A percentile compares a stretch with the other conserved stretches of the same genome.
These are phyloP conservation scores for Leccinum rimulosum DNA, from an alignment of 768 basidiomycete species.

Conservation along the genomic window DNA sequence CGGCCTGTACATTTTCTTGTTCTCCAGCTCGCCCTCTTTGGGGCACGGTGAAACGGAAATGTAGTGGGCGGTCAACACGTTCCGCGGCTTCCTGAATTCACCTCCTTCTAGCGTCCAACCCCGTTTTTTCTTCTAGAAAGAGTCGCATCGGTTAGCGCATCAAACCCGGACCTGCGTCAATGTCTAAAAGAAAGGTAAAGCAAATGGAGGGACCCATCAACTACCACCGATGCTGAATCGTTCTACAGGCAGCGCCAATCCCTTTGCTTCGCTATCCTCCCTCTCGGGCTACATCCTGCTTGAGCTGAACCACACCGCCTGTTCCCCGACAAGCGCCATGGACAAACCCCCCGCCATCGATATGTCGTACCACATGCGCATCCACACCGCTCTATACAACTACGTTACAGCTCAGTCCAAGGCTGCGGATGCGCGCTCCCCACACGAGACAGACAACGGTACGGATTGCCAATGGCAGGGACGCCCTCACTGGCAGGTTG, in stretches of 20 bases:
- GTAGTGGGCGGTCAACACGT: not conserved
- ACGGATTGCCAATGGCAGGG: constrained; percentile 18
- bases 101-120: constrained; percentile 5
- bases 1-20: constrained; percentile 7
- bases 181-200: constrained; percentile 34
- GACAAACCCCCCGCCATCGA: constrained; percentile 70
- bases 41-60: constrained; percentile 13
- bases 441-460: constrained; percentile 1
- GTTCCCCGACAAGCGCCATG: constrained; percentile 57
- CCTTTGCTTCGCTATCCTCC: constrained; percentile 65
- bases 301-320: constrained; percentile 73
- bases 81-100: constrained; percentile 8
- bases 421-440: constrained; percentile 30
- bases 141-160: not conserved
- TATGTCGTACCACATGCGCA: constrained; percentile 68
- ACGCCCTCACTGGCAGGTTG: constrained; percentile 17
- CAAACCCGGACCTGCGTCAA: constrained; percentile 1
- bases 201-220: constrained; percentile 13
- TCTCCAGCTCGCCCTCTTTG: constrained; percentile 17
- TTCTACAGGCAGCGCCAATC: constrained; percentile 66
- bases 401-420: constrained; percentile 68
- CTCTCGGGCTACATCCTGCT: constrained; percentile 76
- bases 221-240: constrained; percentile 46
- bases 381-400: constrained; percentile 81
- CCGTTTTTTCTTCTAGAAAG: not conserved